Percentiles rank a stretch among this genome's conserved stretches.
phyloP scores from a whole-genome alignment of 73 alveolate genomes.

The Breviolum minutum region DNA sequence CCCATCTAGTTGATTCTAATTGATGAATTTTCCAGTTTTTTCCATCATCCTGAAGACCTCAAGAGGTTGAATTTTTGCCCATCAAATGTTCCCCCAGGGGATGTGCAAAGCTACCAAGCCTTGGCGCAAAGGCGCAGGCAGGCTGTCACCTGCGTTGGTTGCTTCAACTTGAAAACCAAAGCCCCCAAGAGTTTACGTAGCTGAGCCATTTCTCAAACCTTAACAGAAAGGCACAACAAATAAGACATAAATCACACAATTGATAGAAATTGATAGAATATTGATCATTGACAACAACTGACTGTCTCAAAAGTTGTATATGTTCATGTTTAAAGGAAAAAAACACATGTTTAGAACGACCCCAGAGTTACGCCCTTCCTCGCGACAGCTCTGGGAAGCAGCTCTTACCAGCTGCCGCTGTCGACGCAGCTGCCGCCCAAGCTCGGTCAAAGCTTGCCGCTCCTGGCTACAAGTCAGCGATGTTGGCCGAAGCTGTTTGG shows the following conservation, averaged over 20 bases:
- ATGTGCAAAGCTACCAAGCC: neutral
- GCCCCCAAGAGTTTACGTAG: too few relatives aligned
- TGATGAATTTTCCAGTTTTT: neutral
- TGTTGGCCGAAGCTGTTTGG: neutral
- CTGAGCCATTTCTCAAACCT: too few relatives aligned
- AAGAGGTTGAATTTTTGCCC: neutral
- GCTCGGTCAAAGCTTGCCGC: neutral
- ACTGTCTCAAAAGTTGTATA: neutral
- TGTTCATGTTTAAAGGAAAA: too few relatives aligned
- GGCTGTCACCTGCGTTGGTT: neutral
- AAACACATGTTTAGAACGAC: neutral
- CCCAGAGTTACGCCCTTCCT: neutral
- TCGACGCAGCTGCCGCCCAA: neutral
- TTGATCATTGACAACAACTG: neutral
- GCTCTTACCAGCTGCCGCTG: neutral
- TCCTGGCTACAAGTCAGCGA: neutral
- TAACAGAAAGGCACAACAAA: neutral
- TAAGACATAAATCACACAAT: neutral
- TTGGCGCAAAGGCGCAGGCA: conserved; percentile 34
- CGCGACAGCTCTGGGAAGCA: conserved; percentile 6
- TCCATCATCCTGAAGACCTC: neutral
- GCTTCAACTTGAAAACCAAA: neutral
- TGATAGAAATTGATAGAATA: neutral
- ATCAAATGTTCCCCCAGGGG: neutral
- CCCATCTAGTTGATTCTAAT: neutral